Evolutionary conservation across 2,329 filamentous ascomycete species (phyloP), one percentile per base, ranked within the genome.

Genomic region (Diaporthe capsici): DNA sequence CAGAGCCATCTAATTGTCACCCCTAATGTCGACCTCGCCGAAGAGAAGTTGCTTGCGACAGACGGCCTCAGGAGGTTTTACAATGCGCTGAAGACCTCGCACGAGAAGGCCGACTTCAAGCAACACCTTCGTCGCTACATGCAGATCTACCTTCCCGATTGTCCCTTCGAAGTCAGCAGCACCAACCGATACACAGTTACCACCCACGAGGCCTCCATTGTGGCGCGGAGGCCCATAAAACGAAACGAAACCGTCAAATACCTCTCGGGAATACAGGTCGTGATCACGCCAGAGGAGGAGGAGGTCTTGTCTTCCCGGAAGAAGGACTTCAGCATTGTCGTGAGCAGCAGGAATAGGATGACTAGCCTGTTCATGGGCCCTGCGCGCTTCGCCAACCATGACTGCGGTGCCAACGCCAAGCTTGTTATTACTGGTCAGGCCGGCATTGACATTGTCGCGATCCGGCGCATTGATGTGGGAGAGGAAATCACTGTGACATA

Each of bases 401-500:
- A 99, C 84, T 99, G 97, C 85, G 90, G 94, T 79, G 95, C 97
- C 44, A 99, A 98, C 86, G 96, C 96, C 12, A 91, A 93, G 81
- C 90, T 99, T 60, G 93, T 94, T 79, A 98, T 95, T 49, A 94
- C 92, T 49, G 95, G 95, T 61, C 91, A 93, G 74, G 92, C 96
- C 75, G 95, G 95, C 49, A 98, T 99, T 86, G 94, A 97, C 81
- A 96, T 99, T 74, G 91, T 98, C 68, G 95, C 97, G 3, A 91
- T 92, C 47, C 92, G 92, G 78, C 90, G 96, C 75, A 98, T 99
- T 77, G 90, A 93, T 15, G 87, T 94, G 1, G 97, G 96, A 4
- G 96, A 99, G 76, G 97, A 99, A 83, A 98, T 99, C 76, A 99
- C 97, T 0, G 97, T 99, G 0, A 96, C 94, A 0, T 99, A 99